Conservation (phyloP, 2,329 filamentous ascomycete species). For the Dothiorella sarmentorum region DNA sequence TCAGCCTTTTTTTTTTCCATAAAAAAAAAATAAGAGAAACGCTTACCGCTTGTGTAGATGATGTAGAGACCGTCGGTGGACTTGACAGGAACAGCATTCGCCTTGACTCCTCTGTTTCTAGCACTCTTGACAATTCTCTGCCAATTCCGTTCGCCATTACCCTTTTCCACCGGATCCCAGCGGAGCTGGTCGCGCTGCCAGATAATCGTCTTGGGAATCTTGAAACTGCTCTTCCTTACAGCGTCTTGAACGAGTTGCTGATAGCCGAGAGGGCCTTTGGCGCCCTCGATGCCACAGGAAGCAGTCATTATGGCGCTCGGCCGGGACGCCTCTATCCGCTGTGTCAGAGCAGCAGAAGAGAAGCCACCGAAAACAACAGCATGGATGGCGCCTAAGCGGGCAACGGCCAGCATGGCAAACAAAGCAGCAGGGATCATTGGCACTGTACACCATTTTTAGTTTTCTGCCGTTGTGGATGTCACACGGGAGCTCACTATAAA, state of each 20-base stretch:
- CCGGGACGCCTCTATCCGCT: constrained; percentile 79
- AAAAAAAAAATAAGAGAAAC: background rate
- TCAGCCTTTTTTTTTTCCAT: background rate
- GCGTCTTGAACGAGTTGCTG: constrained; percentile 73
- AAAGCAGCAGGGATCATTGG: constrained; percentile 90
- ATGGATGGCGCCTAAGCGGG: constrained; percentile 81
- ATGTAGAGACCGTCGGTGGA: constrained; percentile 82
- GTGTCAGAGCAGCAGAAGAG: constrained; percentile 73
- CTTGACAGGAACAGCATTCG: constrained; percentile 72
- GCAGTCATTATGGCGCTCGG: constrained; percentile 79
- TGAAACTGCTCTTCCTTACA: constrained; percentile 62
- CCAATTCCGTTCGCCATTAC: constrained; percentile 74
- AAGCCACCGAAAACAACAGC: constrained; percentile 94
- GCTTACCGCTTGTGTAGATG: constrained; percentile 71
- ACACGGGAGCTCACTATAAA: constrained; percentile 66
- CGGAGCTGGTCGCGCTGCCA: constrained; percentile 78
- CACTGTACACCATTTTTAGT: constrained; percentile 55
- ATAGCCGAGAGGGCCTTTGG: constrained; percentile 76
- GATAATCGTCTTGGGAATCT: constrained; percentile 69
- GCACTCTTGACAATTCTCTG: constrained; percentile 71
- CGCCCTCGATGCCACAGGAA: constrained; percentile 86
- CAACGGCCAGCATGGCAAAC: constrained; percentile 79
- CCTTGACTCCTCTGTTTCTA: constrained; percentile 62
- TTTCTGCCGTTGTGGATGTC: background rate
- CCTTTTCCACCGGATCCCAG: constrained; percentile 68